Conservation (phyloP, 1,284 basidiomycete genomes). For the Sporisorium exsertum region DNA sequence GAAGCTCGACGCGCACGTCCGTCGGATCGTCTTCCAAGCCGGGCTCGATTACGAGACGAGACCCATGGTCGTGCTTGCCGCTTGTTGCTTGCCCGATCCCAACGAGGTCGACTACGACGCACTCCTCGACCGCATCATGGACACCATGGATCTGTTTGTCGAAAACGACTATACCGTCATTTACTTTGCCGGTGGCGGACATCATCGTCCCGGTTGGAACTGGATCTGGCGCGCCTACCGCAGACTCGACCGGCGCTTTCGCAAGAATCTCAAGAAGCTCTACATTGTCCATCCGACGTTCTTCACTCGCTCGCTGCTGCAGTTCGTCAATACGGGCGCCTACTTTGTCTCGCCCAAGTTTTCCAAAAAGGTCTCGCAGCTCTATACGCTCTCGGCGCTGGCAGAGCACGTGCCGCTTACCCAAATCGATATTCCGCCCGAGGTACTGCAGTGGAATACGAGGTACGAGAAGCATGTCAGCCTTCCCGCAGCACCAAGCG, state of each 20-base stretch:
- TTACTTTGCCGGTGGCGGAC: slow-evolving; percentile 84
- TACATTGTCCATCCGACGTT: slow-evolving; percentile 87
- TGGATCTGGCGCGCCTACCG: slow-evolving; percentile 88
- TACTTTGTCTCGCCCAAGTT: slow-evolving; percentile 90
- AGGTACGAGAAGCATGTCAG: slow-evolving; percentile 33
- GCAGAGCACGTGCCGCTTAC: slow-evolving; percentile 81
- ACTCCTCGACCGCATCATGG: slow-evolving; percentile 73
- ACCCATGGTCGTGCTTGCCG: slow-evolving; percentile 85
- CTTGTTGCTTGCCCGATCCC: slow-evolving; percentile 78
- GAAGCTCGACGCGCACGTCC: slow-evolving; percentile 75
- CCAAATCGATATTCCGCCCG: slow-evolving; percentile 84
- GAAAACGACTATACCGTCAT: slow-evolving; percentile 87
- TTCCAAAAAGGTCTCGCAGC: slow-evolving; percentile 82
- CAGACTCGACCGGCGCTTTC: slow-evolving; percentile 71
- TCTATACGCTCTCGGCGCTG: slow-evolving; percentile 79
- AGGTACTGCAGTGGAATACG: slow-evolving; percentile 76
- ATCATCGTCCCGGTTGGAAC: slow-evolving; percentile 82
- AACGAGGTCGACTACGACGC: slow-evolving; percentile 80
- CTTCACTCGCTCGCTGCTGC: slow-evolving; percentile 77
- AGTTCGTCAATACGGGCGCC: slow-evolving; percentile 84
- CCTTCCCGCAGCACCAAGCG: slow-evolving; percentile 3
- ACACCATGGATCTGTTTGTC: slow-evolving; percentile 58
- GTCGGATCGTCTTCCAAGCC: slow-evolving; percentile 82
- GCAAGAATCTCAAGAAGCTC: slow-evolving; percentile 86
- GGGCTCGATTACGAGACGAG: slow-evolving; percentile 89